These are phyloP conservation scores for Avena sativa DNA, from an alignment of 176 grass and related monocot genomes.

Conservation along the genomic window DNA sequence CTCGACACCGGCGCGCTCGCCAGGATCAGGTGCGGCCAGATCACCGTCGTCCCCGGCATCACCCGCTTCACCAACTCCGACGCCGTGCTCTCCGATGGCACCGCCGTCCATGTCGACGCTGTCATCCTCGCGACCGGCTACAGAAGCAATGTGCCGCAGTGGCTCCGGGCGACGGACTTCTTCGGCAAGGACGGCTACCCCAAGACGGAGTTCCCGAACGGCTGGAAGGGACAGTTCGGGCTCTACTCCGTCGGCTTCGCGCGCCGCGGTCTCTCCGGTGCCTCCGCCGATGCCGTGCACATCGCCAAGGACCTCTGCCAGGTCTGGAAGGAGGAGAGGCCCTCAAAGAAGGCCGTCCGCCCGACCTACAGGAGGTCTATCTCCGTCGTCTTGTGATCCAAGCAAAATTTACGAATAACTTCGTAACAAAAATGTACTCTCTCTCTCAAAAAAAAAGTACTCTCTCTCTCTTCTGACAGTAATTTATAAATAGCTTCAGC, in stretches of 20 bases:
- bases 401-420: background rate
- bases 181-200: conserved; percentile 75
- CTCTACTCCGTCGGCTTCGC: conserved; percentile 94
- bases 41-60: conserved; percentile 66
- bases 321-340: conserved; percentile 78
- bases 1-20: conserved; percentile 66
- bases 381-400: conserved; percentile 68
- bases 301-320: conserved; percentile 63
- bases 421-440: too few species aligned
- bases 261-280: conserved; percentile 61
- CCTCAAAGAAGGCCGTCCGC: conserved; percentile 46
- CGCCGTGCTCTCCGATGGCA: conserved; percentile 69
- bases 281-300: conserved; percentile 74
- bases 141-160: conserved; percentile 76
- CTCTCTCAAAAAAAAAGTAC: too few species aligned
- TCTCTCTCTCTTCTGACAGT: too few species aligned
- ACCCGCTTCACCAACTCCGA: conserved; percentile 40
- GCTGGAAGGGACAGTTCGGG: conserved; percentile 67
- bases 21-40: conserved; percentile 60
- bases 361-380: conserved; percentile 76
- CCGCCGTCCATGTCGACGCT: conserved; percentile 49
- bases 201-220: conserved; percentile 64
- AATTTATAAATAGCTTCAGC: too few species aligned
- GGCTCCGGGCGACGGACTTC: conserved; percentile 75
- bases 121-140: conserved; percentile 84